A percentile compares a stretch with the other conserved stretches of the same genome.
phyloP scores from a whole-genome alignment of 495 filamentous ascomycete genomes.

The Hypoxylon rickii region DNA sequence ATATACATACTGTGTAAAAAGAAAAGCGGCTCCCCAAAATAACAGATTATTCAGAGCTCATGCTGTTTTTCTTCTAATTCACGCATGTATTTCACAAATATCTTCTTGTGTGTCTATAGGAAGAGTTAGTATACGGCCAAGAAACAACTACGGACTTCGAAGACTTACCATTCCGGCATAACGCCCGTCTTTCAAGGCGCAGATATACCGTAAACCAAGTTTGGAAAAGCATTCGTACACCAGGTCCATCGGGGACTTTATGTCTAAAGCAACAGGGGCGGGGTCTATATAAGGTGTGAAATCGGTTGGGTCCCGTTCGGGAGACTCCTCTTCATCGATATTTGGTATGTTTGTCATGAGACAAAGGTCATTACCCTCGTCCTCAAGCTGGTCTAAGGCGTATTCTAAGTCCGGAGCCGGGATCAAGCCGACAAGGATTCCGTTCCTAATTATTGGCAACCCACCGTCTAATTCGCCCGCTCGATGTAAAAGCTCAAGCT shows the following conservation, averaged over 20 bases:
- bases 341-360: constrained; percentile 72
- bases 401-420: constrained; percentile 95
- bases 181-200: constrained; percentile 79
- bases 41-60: constrained; percentile 3
- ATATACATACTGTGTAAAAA: constrained; percentile 11
- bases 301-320: constrained; percentile 70
- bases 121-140: constrained; percentile 23
- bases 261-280: constrained; percentile 84
- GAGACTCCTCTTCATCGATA: constrained; percentile 61
- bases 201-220: constrained; percentile 88
- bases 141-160: neutral
- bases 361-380: constrained; percentile 74
- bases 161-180: constrained; percentile 82
- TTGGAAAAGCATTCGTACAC: constrained; percentile 98
- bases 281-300: constrained; percentile 93
- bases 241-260: constrained; percentile 88
- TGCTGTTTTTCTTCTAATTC: constrained; percentile 69
- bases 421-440: constrained; percentile 85
- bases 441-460: constrained; percentile 79
- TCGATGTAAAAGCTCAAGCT: constrained; percentile 79
- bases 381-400: constrained; percentile 78
- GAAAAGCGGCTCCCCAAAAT: neutral
- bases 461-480: constrained; percentile 92
- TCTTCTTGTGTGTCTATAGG: constrained; percentile 84
- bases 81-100: constrained; percentile 92